Evolutionary conservation across 352 stramenopile species (phyloP).

Genomic region (Peronospora destructor): DNA sequence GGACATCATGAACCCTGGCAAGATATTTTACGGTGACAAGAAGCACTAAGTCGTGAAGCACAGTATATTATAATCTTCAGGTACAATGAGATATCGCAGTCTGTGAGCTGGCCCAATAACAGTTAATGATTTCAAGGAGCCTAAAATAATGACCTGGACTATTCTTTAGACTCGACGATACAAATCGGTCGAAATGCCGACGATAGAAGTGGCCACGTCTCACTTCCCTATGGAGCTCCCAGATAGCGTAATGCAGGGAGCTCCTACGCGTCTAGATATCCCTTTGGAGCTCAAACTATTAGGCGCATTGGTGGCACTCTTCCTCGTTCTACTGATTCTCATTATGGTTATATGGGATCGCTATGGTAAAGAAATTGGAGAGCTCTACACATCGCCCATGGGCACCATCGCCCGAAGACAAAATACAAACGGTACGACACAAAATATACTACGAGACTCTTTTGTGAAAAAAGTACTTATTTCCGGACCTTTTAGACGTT

Average conservation of each 20-base stretch:
- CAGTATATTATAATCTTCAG: conserved; percentile 2
- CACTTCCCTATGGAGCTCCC: conserved; percentile 20
- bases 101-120: too few relatives aligned
- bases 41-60: conserved; percentile 16
- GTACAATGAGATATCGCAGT: neutral
- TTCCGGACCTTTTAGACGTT: conserved; percentile 23
- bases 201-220: conserved; percentile 9
- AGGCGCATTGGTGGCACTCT: conserved; percentile 47
- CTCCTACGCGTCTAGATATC: conserved; percentile 30
- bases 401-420: conserved; percentile 18
- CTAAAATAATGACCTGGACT: neutral
- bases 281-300: conserved; percentile 68
- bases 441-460: neutral
- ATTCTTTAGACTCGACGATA: neutral
- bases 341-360: conserved; percentile 78
- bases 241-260: conserved; percentile 26
- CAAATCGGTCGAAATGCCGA: conserved; percentile 12
- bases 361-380: conserved; percentile 77
- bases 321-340: conserved; percentile 80
- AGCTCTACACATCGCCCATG: conserved; percentile 58
- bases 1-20: conserved; percentile 97
- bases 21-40: conserved; percentile 83
- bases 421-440: conserved; percentile 24
- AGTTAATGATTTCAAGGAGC: too few relatives aligned
- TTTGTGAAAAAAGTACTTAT: conserved; percentile 1